Percentiles rank a stretch among this genome's conserved stretches.
phyloP scores from a whole-genome alignment of 768 basidiomycete species.

The Rossbeevera mucosa region DNA sequence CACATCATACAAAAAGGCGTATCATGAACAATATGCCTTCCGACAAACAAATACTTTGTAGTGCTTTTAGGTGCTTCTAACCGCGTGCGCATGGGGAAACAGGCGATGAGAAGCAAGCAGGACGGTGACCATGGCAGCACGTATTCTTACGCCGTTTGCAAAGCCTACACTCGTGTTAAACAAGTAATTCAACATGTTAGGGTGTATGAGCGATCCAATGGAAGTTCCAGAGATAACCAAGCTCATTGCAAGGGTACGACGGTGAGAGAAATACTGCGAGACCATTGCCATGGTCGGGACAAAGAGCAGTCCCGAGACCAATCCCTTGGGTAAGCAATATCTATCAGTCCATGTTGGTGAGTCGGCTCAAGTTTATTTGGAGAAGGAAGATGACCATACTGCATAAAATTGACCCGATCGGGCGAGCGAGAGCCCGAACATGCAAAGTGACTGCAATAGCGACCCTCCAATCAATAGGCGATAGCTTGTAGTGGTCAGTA shows the following conservation, averaged over 20 bases:
- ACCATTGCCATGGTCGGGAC: slow-evolving; percentile 41
- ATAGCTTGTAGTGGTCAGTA: slow-evolving; percentile 29
- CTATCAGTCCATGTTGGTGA: slow-evolving; percentile 16
- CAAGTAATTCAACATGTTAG: slow-evolving; percentile 27
- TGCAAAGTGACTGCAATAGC: slow-evolving; percentile 7
- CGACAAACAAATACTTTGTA: not conserved
- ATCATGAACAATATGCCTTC: not conserved
- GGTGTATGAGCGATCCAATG: slow-evolving; percentile 9
- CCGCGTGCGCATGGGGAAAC: not conserved
- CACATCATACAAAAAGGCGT: not conserved
- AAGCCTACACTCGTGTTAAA: slow-evolving; percentile 4
- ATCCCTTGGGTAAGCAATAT: slow-evolving; percentile 48
- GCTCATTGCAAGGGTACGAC: slow-evolving; percentile 42
- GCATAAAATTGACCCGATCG: slow-evolving; percentile 33
- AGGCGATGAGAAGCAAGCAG: slow-evolving; percentile 34
- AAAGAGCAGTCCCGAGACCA: slow-evolving; percentile 40
- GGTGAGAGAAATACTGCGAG: slow-evolving; percentile 16
- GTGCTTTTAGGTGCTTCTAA: not conserved
- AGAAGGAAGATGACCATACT: slow-evolving; percentile 20
- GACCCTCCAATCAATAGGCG: slow-evolving; percentile 42
- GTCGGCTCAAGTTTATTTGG: not conserved
- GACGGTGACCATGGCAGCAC: slow-evolving; percentile 28
- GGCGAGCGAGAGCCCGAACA: not conserved
- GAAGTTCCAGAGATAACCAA: slow-evolving; percentile 37
- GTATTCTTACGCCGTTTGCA: not conserved